Evolutionary conservation across 2,329 filamentous ascomycete species (phyloP).

Genomic region (Alternaria burnsii): DNA sequence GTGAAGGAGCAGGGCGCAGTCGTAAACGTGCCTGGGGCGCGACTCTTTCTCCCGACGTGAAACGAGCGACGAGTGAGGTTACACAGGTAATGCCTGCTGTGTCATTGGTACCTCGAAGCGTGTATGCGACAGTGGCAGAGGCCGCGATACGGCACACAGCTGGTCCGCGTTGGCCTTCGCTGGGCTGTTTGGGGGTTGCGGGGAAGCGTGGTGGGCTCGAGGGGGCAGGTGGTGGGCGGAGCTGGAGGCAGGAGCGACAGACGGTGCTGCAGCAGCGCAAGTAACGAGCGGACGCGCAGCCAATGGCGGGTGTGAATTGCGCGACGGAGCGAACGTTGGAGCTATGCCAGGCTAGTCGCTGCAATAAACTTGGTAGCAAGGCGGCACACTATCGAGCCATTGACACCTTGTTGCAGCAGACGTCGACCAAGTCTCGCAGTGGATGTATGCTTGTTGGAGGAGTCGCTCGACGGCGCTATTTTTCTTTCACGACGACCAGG

Average conservation of each 20-base stretch:
- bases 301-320: slow-evolving; percentile 21
- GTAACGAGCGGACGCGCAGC: slow-evolving; percentile 19
- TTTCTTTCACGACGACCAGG: not conserved
- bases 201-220: slow-evolving; percentile 19
- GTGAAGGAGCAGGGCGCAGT: slow-evolving; percentile 20
- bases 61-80: slow-evolving; percentile 43
- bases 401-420: not conserved
- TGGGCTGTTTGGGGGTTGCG: slow-evolving; percentile 20
- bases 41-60: slow-evolving; percentile 26
- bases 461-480: not conserved
- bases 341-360: slow-evolving; percentile 10
- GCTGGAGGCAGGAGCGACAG: slow-evolving; percentile 20
- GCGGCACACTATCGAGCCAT: slow-evolving; percentile 14
- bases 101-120: slow-evolving; percentile 34
- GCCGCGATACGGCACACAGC: slow-evolving; percentile 23
- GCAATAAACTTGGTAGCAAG: slow-evolving; percentile 19
- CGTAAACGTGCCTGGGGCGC: slow-evolving; percentile 38
- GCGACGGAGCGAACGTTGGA: slow-evolving; percentile 22
- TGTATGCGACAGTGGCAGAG: slow-evolving; percentile 13
- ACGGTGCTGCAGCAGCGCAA: slow-evolving; percentile 1
- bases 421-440: not conserved
- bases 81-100: slow-evolving; percentile 38
- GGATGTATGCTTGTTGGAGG: slow-evolving; percentile 4
- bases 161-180: slow-evolving; percentile 14
- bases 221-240: slow-evolving; percentile 9